Percentiles rank a stretch among this genome's conserved stretches.
Evolutionary conservation across 2,329 filamentous ascomycete genomes (phyloP).

Genomic region (Cladophialophora immunda): DNA sequence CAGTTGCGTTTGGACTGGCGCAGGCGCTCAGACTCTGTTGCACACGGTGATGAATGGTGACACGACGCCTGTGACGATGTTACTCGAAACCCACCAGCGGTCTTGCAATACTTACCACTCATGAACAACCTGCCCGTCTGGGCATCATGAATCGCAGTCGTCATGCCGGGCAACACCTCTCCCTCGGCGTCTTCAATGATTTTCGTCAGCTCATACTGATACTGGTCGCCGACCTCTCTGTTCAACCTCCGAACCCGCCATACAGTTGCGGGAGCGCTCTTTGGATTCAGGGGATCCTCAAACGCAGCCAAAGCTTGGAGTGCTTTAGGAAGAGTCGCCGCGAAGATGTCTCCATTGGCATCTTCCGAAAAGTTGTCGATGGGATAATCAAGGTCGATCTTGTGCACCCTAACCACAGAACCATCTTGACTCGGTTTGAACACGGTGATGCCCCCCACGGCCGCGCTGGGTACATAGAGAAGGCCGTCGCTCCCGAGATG

Average conservation of each 20-base stretch:
- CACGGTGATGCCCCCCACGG: conserved; percentile 41
- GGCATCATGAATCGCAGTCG: conserved; percentile 46
- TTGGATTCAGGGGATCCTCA: conserved; percentile 39
- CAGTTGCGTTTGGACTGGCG: neutral
- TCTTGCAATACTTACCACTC: conserved; percentile 41
- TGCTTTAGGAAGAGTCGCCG: conserved; percentile 45
- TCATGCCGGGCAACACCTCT: conserved; percentile 38
- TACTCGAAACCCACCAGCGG: neutral
- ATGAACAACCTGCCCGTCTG: conserved; percentile 46
- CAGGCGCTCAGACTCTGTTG: conserved; percentile 23
- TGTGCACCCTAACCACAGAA: conserved; percentile 28
- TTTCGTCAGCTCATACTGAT: conserved; percentile 43
- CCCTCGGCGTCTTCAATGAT: conserved; percentile 48
- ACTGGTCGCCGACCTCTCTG: conserved; percentile 14
- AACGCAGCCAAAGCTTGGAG: conserved; percentile 38
- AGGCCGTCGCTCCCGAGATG: conserved; percentile 45
- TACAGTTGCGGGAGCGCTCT: conserved; percentile 38
- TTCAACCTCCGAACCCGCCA: conserved; percentile 41
- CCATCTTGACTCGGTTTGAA: conserved; percentile 31
- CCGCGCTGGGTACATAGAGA: conserved; percentile 47
- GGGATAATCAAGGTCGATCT: conserved; percentile 43
- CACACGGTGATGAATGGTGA: conserved; percentile 42
- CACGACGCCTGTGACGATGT: conserved; percentile 38
- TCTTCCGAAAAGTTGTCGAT: conserved; percentile 51
- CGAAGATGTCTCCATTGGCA: conserved; percentile 47